phyloP scores from a whole-genome alignment of 768 basidiomycete genomes.

The Ramaria sp. region DNA sequence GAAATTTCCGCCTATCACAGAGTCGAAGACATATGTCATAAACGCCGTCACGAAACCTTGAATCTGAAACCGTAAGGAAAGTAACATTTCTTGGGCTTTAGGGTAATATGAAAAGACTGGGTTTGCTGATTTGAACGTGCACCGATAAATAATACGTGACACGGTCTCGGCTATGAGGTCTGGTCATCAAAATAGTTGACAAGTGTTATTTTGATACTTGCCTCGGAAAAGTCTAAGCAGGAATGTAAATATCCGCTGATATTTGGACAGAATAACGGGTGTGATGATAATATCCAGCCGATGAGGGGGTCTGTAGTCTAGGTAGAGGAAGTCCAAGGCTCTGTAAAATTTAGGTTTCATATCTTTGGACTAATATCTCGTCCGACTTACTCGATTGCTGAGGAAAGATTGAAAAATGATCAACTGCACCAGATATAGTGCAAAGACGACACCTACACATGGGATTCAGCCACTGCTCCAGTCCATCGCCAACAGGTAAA shows the following conservation, averaged over 20 bases:
- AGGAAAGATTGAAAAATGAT: not conserved
- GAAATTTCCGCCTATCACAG: conserved; percentile 72
- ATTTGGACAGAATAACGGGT: conserved; percentile 64
- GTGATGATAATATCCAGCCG: conserved; percentile 67
- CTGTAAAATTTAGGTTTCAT: conserved; percentile 23
- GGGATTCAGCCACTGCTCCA: conserved; percentile 75
- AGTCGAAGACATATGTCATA: conserved; percentile 64
- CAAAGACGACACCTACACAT: conserved; percentile 44
- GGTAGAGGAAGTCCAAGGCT: conserved; percentile 81
- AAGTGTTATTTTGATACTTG: conserved; percentile 20
- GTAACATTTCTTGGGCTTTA: conserved; percentile 29
- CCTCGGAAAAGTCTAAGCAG: conserved; percentile 73
- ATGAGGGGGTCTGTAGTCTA: conserved; percentile 84
- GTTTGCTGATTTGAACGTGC: conserved; percentile 30
- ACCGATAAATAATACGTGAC: conserved; percentile 50
- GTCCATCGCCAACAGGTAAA: conserved; percentile 48
- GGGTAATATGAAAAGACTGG: conserved; percentile 20
- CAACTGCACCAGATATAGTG: not conserved
- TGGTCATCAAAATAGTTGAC: conserved; percentile 8
- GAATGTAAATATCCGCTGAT: conserved; percentile 74
- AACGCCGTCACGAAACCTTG: conserved; percentile 62
- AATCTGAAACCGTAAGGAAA: conserved; percentile 64
- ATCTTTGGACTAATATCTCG: not conserved
- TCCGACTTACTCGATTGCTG: conserved; percentile 38
- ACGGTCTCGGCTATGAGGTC: conserved; percentile 51